Evolutionary conservation across 805 yeast species (phyloP), one percentile per base, ranked within the genome.

Genomic region (Debaryomyces prosopidis): DNA sequence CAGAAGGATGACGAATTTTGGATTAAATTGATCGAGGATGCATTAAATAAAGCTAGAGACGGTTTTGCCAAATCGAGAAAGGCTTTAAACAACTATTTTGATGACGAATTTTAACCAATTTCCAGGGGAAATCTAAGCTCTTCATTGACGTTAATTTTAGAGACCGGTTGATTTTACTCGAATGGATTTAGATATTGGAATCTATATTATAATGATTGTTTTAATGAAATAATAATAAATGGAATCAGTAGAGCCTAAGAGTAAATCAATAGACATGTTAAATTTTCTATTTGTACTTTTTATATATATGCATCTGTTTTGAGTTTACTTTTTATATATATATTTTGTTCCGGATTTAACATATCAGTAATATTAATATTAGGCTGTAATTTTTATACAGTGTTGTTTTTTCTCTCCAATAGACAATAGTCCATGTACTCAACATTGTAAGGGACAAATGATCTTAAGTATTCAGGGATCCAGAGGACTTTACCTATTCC

Each of bases 401-500:
- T 14, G 11, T 39, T 40, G 7, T 33, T 34, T n/a, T 30, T 12
- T 45, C 41, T 50, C 44, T 65, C 59, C 48, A 66, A 66, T 28
- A 79, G 57, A 59, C 86, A 83, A 54, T 81, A 80, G 31, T 80
- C 71, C 61, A 75, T 69, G 51, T 77, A 73, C 28, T 69, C 69
- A 8, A 76, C 70, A 1, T 70, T 57, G 36, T 65, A 69, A 1
- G 61, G 68, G 15, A 63, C 50, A 26, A 45, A 56, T 9, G 19
- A 15, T 15, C 68, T 61, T 19, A 65, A 45, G 0, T 40, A 14
- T 6, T 45, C 35, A 3, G 88, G 88, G 1, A 83, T 46, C 55
- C 79, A 80, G 14, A 85, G 45, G 12, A 81, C 54, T 51, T 82
- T 75, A 0, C 81, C 83, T 3, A 84, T 39, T 2, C 86, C 84